A percentile compares a stretch with the other conserved stretches of the same genome.
Evolutionary conservation across 345 rosid genomes (phyloP).

Genomic region (Eucalyptus regnans): DNA sequence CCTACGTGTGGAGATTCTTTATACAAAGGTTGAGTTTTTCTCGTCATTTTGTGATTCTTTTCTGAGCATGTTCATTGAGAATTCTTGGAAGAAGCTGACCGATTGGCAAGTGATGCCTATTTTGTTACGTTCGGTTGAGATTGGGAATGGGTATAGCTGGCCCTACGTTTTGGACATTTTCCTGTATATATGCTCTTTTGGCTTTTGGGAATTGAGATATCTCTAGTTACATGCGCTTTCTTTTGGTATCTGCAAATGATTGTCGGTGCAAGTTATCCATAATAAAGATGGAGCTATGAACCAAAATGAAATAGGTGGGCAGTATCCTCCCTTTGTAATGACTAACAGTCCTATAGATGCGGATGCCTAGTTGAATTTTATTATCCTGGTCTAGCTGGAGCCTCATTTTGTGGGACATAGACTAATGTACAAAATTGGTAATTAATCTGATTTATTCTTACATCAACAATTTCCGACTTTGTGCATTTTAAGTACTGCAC

Average conservation of each 20-base stretch:
- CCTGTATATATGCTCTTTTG: not conserved
- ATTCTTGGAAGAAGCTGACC: not conserved
- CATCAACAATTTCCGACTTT: not conserved
- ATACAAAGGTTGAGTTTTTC: not conserved
- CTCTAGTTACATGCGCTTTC: not conserved
- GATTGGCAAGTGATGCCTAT: not conserved
- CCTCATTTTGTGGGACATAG: not conserved
- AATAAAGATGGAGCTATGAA: not conserved
- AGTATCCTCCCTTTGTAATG: not conserved
- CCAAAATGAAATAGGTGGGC: not conserved
- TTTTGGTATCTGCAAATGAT: not conserved
- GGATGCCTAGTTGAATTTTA: not conserved
- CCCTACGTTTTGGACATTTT: not conserved
- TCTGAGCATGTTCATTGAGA: not conserved
- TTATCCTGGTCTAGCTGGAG: not conserved
- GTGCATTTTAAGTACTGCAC: not conserved
- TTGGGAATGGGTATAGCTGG: not conserved
- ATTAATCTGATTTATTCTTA: not conserved
- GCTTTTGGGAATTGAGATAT: not conserved
- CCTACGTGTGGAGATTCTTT: not conserved
- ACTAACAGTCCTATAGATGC: not conserved
- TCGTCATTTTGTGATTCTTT: not conserved
- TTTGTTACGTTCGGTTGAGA: not conserved
- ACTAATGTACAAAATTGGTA: not conserved
- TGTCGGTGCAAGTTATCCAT: not conserved